These are phyloP conservation scores for Globisporangium irregulare DNA, from an alignment of 352 stramenopile species.

Conservation along the genomic window DNA sequence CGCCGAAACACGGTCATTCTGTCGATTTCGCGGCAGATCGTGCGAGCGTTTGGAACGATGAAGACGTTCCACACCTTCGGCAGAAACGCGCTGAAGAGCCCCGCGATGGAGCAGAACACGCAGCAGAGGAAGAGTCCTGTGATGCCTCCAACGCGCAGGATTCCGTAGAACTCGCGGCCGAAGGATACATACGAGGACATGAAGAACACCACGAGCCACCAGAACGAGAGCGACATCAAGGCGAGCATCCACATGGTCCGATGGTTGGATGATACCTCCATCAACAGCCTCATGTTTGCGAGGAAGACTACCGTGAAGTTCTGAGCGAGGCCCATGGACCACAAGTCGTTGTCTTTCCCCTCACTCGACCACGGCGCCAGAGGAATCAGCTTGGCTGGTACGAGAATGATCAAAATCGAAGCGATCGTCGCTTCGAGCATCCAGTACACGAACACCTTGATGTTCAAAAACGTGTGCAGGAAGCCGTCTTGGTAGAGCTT, in stretches of 20 bases:
- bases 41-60: conserved; percentile 35
- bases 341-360: conserved; percentile 64
- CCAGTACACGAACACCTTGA: conserved; percentile 44
- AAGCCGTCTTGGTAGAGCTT: conserved; percentile 56
- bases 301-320: conserved; percentile 64
- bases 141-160: conserved; percentile 38
- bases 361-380: conserved; percentile 40
- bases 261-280: conserved; percentile 41
- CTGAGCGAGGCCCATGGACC: conserved; percentile 61
- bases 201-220: conserved; percentile 45
- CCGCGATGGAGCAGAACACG: conserved; percentile 29
- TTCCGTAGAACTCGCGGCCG: conserved; percentile 59
- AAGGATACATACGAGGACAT: conserved; percentile 53
- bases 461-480: conserved; percentile 48
- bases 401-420: conserved; percentile 46
- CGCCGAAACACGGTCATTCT: conserved; percentile 23
- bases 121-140: conserved; percentile 40
- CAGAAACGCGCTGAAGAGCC: conserved; percentile 30
- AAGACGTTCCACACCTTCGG: conserved; percentile 33
- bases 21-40: conserved; percentile 53
- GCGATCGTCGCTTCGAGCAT: conserved; percentile 54
- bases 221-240: conserved; percentile 35
- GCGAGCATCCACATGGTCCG: conserved; percentile 31
- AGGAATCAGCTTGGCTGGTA: conserved; percentile 38
- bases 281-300: conserved; percentile 41